These are phyloP conservation scores for Tolypocladium endophyticum DNA, from an alignment of 2,329 filamentous ascomycete genomes.

Conservation along the genomic window DNA sequence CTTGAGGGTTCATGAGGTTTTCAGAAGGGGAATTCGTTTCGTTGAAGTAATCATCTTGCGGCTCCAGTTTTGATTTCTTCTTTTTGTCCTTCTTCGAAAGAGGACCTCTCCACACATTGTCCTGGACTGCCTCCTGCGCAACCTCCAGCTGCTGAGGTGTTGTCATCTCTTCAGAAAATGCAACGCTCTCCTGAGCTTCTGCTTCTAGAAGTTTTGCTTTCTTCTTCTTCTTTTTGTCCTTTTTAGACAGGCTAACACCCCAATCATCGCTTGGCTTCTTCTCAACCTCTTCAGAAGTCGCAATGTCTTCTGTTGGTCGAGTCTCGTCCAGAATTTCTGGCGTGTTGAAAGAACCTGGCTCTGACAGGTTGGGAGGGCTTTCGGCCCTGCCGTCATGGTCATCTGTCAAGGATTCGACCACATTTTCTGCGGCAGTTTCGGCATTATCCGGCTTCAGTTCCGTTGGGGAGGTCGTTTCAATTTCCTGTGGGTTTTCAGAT, in stretches of 20 bases:
- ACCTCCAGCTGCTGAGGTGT: slow-evolving; percentile 4
- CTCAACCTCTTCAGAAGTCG: background rate
- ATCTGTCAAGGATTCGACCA: slow-evolving; percentile 8
- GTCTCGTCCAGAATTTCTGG: slow-evolving; percentile 9
- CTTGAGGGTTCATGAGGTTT: background rate
- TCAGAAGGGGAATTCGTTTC: slow-evolving; percentile 3
- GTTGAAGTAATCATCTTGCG: slow-evolving; percentile 1
- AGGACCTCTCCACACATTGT: slow-evolving; percentile 4
- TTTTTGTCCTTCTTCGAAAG: slow-evolving; percentile 17
- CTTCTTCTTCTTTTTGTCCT: slow-evolving; percentile 21
- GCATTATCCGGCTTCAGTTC: slow-evolving; percentile 8
- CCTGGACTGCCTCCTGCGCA: slow-evolving; percentile 1
- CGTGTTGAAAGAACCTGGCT: background rate
- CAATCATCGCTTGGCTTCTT: slow-evolving; percentile 4
- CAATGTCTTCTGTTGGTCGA: background rate
- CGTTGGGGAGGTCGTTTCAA: slow-evolving; percentile 10
- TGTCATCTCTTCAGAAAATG: slow-evolving; percentile 3
- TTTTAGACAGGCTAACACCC: slow-evolving; percentile 8
- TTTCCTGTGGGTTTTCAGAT: slow-evolving; percentile 17
- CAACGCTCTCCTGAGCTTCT: slow-evolving; percentile 7
- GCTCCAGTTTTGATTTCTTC: slow-evolving; percentile 5
- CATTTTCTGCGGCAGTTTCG: slow-evolving; percentile 9
- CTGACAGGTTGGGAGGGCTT: background rate
- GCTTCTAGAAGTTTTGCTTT: slow-evolving; percentile 6
- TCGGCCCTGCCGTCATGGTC: slow-evolving; percentile 8